Evolutionary conservation across 1,284 basidiomycete genomes (phyloP).

Genomic region (Irpex sp.): DNA sequence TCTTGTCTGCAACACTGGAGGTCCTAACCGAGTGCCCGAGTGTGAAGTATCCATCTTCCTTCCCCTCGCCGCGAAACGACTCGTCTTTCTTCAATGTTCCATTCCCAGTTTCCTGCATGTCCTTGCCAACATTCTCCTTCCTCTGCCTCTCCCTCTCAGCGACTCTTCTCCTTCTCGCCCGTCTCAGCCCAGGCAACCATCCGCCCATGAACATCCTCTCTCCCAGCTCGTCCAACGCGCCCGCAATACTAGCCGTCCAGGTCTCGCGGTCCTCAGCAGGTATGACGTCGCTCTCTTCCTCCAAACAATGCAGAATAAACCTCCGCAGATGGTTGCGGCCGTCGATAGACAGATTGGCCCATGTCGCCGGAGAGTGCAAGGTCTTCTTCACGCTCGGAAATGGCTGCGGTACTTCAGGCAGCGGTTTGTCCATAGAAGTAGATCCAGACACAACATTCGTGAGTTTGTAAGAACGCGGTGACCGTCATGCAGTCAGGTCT

Average conservation of each 20-base stretch:
- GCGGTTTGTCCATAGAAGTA: constrained; percentile 24
- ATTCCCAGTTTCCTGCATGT: constrained; percentile 10
- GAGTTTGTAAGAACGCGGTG: not conserved
- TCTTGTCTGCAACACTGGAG: not conserved
- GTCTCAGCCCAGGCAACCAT: constrained; percentile 27
- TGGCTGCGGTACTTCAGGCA: constrained; percentile 23
- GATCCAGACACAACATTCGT: constrained; percentile 2
- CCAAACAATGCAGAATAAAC: constrained; percentile 21
- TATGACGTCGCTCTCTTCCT: constrained; percentile 17
- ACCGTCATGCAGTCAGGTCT: not conserved
- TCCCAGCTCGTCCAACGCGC: constrained; percentile 23
- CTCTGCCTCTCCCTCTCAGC: constrained; percentile 21
- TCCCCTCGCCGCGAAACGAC: constrained; percentile 9
- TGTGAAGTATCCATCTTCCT: constrained; percentile 8
- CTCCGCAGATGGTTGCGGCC: constrained; percentile 24
- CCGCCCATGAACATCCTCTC: constrained; percentile 21
- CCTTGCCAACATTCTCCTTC: constrained; percentile 13
- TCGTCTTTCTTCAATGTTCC: constrained; percentile 11
- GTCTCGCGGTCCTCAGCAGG: constrained; percentile 15
- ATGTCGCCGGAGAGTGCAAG: constrained; percentile 2
- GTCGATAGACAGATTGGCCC: constrained; percentile 16
- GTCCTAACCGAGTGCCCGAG: not conserved
- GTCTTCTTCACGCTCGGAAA: not conserved
- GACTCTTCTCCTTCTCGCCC: constrained; percentile 13
- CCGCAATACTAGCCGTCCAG: constrained; percentile 23